These are phyloP conservation scores for Leccinum fuscescens DNA, from an alignment of 1,284 basidiomycete species.

Conservation along the genomic window DNA sequence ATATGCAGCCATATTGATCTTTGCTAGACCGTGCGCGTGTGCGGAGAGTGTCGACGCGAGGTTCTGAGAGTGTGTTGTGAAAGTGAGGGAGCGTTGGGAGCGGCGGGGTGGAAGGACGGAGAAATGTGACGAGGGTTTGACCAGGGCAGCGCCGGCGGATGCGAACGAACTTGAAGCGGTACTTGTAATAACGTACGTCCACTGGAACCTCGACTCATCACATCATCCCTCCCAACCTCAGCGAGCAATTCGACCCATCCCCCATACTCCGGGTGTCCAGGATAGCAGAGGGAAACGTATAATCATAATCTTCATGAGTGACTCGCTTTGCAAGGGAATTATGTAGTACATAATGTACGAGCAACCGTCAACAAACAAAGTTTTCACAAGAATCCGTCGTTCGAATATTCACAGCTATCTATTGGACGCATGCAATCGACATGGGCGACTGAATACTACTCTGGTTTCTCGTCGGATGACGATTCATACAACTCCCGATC, in stretches of 20 bases:
- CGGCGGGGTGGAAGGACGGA: not conserved
- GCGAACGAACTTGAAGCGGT: slow-evolving; percentile 12
- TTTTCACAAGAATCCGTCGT: not conserved
- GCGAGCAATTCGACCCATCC: not conserved
- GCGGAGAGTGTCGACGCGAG: slow-evolving; percentile 5
- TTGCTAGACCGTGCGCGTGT: slow-evolving; percentile 8
- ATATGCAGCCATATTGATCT: slow-evolving; percentile 31
- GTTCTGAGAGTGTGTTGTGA: slow-evolving; percentile 1
- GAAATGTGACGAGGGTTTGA: slow-evolving; percentile 14
- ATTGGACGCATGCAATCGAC: not conserved
- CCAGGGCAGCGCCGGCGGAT: slow-evolving; percentile 27
- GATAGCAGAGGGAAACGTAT: not conserved
- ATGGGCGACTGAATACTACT: slow-evolving; percentile 1
- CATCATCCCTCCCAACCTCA: not conserved
- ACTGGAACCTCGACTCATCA: slow-evolving; percentile 19
- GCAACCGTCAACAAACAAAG: not conserved
- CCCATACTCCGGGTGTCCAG: not conserved
- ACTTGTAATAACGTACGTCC: not conserved
- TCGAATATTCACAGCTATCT: not conserved
- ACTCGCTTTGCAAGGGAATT: too few species aligned
- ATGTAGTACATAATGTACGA: too few species aligned
- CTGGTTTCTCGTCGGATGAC: slow-evolving; percentile 9
- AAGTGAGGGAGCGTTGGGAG: slow-evolving; percentile 2
- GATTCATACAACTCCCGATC: slow-evolving; percentile 1
- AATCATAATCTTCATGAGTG: too few species aligned